These are phyloP conservation scores for Penstemon eatonii DNA, from an alignment of 257 asterid species.

Conservation along the genomic window DNA sequence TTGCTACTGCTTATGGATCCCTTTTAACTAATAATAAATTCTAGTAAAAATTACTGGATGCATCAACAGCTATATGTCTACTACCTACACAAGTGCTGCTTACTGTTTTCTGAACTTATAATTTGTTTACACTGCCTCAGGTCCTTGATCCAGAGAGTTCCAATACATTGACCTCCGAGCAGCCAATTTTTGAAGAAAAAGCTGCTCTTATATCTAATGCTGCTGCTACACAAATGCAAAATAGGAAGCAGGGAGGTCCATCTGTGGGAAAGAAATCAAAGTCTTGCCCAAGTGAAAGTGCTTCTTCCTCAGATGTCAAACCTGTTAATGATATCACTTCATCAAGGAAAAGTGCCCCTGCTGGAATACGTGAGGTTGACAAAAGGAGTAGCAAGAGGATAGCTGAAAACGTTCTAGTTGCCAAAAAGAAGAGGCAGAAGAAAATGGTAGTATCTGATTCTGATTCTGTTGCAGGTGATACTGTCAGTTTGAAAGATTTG, in stretches of 20 bases:
- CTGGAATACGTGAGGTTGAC: constrained; percentile 47
- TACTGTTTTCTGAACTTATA: constrained; percentile 22
- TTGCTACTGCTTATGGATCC: constrained; percentile 13
- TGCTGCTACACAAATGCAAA: constrained; percentile 43
- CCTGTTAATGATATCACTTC: constrained; percentile 50
- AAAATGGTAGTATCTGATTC: constrained; percentile 53
- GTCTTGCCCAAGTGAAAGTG: constrained; percentile 68
- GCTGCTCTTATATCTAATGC: constrained; percentile 43
- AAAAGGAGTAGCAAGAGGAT: constrained; percentile 88
- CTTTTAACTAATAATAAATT: constrained; percentile 10
- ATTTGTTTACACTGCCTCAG: constrained; percentile 39
- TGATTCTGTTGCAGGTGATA: constrained; percentile 54
- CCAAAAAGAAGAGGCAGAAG: constrained; percentile 69
- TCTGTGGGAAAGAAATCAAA: constrained; percentile 53
- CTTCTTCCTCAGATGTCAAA: constrained; percentile 67
- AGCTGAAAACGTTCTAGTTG: constrained; percentile 72
- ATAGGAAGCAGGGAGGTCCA: constrained; percentile 51
- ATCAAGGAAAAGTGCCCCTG: constrained; percentile 44
- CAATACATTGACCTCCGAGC: constrained; percentile 37
- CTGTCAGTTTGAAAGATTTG: constrained; percentile 46
- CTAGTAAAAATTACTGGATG: constrained; percentile 6
- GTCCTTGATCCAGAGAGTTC: constrained; percentile 47
- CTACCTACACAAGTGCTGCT: constrained; percentile 9
- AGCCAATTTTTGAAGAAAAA: constrained; percentile 47
- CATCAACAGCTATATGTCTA: constrained; percentile 3